Evolutionary conservation across 2,329 filamentous ascomycete species (phyloP), one percentile per base, ranked within the genome.

Genomic region (Pezicula carpinea): DNA sequence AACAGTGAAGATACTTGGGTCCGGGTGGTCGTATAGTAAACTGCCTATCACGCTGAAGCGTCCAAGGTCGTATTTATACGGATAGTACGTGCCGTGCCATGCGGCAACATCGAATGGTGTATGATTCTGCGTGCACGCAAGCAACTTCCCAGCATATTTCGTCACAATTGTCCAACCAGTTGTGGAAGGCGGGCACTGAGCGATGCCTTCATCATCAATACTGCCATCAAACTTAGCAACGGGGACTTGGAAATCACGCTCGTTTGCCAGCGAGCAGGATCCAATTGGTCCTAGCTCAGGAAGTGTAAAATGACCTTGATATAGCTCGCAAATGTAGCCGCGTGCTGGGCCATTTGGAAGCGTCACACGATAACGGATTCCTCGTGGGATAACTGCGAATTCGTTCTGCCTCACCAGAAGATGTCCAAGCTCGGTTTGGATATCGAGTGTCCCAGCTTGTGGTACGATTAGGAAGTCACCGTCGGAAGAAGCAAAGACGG

Each of bases 71-170:
- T 89, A 90, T 67, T 89, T 90, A 75, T 79, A 87, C 0, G 86
- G 86, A 49, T 84, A 83, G 66, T 88, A 89, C 54, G 79, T 86
- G 32, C 86, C 86, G 61, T 89, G 85, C 85, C 85, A 89, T 4
- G 80, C 83, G 1, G 87, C 85, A 0, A 89, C 77, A 58, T 90
- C 85, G 58, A 89, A 90, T 0, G 85, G 85, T 0, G 80, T 82
- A 63, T 89, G 85, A 11, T 72, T 60, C 65, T 89, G 85, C 35
- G 63, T 70, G n/a, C 80, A 79, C 36, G 69, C 66, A 68, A 85
- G 87, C 43, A 87, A 74, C 32, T 71, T 69, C 57, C 83, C 80
- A 61, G 78, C 79, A 58, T 85, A 82, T 63, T 86, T 86, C 65
- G 71, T 72, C 19, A 73, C 74, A 39, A 87, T 66, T 13, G 69